These are phyloP conservation scores for Aspergillus cejpii DNA, from an alignment of 2,329 filamentous ascomycete genomes.

Conservation along the genomic window DNA sequence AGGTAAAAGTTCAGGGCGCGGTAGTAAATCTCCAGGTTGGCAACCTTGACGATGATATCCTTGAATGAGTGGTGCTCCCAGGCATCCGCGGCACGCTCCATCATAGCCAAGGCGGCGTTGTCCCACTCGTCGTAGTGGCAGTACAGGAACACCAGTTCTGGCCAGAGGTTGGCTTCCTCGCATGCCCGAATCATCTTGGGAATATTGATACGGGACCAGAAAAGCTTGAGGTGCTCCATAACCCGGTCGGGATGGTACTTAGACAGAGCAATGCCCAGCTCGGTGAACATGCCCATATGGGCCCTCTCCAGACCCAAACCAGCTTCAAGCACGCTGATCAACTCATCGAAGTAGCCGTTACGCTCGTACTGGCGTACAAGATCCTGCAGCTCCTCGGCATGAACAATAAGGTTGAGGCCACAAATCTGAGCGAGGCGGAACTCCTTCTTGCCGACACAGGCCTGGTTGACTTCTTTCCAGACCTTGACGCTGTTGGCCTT, in stretches of 20 bases:
- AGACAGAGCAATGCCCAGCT: constrained; percentile 81
- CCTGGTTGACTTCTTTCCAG: constrained; percentile 97
- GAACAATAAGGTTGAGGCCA: constrained; percentile 93
- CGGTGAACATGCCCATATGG: constrained; percentile 97
- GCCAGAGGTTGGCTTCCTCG: constrained; percentile 94
- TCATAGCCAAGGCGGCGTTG: constrained; percentile 93
- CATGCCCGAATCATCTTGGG: constrained; percentile 91
- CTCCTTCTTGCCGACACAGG: constrained; percentile 95
- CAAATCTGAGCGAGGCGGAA: constrained; percentile 98
- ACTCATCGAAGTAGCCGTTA: constrained; percentile 97
- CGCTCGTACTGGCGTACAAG: constrained; percentile 95
- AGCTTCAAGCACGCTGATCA: constrained; percentile 88
- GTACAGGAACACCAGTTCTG: constrained; percentile 95
- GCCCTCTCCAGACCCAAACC: constrained; percentile 86
- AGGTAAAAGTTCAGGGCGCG: constrained; percentile 94
- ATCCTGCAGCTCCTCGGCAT: constrained; percentile 88
- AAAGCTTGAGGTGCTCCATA: constrained; percentile 98
- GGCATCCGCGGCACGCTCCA: constrained; percentile 92
- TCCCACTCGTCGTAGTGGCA: constrained; percentile 98
- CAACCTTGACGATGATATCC: constrained; percentile 95
- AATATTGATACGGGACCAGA: constrained; percentile 97
- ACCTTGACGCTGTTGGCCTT: constrained; percentile 99
- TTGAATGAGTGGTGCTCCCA: constrained; percentile 99
- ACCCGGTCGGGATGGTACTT: constrained; percentile 93
- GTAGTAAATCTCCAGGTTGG: constrained; percentile 99